These are phyloP conservation scores for Fusarium austroafricanum DNA, from an alignment of 2,329 filamentous ascomycete genomes.

Conservation along the genomic window DNA sequence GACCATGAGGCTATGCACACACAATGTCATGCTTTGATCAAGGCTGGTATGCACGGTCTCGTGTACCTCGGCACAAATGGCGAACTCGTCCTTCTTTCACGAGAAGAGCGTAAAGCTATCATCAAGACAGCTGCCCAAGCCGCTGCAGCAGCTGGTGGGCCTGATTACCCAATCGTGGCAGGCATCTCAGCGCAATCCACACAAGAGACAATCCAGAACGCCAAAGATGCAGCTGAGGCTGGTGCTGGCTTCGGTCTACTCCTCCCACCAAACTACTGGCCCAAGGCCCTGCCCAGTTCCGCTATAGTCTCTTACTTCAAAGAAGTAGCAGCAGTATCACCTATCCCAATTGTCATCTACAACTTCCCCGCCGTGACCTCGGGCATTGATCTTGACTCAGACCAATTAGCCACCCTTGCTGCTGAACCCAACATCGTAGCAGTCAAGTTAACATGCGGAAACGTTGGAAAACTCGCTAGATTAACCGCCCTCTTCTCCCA, in stretches of 20 bases:
- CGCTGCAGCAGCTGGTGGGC: slow-evolving; percentile 50
- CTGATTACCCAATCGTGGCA: slow-evolving; percentile 57
- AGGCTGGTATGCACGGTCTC: slow-evolving; percentile 58
- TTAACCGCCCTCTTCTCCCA: slow-evolving; percentile 57
- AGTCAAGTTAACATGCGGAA: slow-evolving; percentile 75
- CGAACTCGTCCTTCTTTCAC: slow-evolving; percentile 57
- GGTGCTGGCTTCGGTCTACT: slow-evolving; percentile 81
- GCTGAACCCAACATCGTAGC: slow-evolving; percentile 74
- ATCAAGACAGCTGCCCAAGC: slow-evolving; percentile 54
- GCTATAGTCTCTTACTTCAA: slow-evolving; percentile 73
- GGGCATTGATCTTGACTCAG: slow-evolving; percentile 73
- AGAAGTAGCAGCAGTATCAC: slow-evolving; percentile 69
- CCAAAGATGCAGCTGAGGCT: slow-evolving; percentile 72
- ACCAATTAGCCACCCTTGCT: slow-evolving; percentile 68
- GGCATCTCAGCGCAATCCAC: slow-evolving; percentile 63
- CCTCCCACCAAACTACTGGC: slow-evolving; percentile 81
- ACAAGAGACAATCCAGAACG: slow-evolving; percentile 71
- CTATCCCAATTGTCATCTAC: slow-evolving; percentile 75
- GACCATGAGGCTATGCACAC: slow-evolving; percentile 59
- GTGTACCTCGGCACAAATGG: slow-evolving; percentile 61
- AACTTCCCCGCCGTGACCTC: slow-evolving; percentile 74
- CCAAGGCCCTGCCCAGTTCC: slow-evolving; percentile 60
- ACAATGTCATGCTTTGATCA: slow-evolving; percentile 56
- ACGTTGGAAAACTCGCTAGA: slow-evolving; percentile 75
- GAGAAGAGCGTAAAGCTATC: slow-evolving; percentile 56